A percentile compares a stretch with the other conserved stretches of the same genome.
phyloP scores from a whole-genome alignment of 148 eudicot species.

The Arctostaphylos glauca region DNA sequence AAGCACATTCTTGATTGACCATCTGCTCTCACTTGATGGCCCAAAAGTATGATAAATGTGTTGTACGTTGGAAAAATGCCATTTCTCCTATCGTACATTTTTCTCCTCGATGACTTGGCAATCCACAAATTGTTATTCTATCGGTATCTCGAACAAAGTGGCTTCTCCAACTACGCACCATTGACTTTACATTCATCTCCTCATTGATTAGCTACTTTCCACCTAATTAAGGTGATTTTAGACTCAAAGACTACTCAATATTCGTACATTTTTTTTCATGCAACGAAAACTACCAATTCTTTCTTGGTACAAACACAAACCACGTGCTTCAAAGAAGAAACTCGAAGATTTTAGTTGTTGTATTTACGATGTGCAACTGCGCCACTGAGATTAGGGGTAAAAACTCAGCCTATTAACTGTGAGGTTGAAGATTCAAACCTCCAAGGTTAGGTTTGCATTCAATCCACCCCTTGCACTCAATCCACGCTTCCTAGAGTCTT shows the following conservation, averaged over 20 bases:
- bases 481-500: neutral
- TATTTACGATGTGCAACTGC: neutral
- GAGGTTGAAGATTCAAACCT: neutral
- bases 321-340: constrained; percentile 1
- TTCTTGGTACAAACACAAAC: too few species aligned
- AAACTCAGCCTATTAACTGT: neutral
- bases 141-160: neutral
- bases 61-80: neutral
- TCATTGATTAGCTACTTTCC: neutral
- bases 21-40: neutral
- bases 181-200: neutral
- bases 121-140: neutral
- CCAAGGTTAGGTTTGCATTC: neutral
- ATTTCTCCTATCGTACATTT: neutral
- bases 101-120: neutral
- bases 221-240: neutral
- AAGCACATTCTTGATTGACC: neutral
- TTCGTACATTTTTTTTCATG: neutral
- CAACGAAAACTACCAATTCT: neutral
- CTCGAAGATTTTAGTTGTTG: neutral
- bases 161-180: neutral
- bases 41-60: neutral
- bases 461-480: neutral
- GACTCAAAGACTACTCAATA: neutral
- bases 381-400: neutral